A percentile compares a stretch with the other conserved stretches of the same genome.
phyloP scores from a whole-genome alignment of 2,329 filamentous ascomycete species.

The Fusarium drepaniforme region DNA sequence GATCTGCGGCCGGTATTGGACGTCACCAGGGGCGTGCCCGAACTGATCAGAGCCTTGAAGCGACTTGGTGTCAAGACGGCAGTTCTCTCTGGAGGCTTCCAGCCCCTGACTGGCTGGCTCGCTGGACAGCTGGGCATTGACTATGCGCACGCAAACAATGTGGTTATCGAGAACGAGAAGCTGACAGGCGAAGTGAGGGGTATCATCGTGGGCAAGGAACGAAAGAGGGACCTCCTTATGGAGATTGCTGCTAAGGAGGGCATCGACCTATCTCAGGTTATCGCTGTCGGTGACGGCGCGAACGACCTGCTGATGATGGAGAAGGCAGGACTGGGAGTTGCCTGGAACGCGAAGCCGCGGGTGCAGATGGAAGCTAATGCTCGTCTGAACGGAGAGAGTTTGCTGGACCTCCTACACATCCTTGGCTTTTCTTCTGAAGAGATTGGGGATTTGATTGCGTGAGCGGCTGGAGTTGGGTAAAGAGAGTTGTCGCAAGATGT shows the following conservation, averaged over 20 bases:
- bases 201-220: conserved; percentile 80
- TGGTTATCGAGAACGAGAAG: conserved; percentile 70
- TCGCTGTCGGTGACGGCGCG: conserved; percentile 85
- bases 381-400: conserved; percentile 76
- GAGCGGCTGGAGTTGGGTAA: conserved; percentile 16
- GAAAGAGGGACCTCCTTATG: conserved; percentile 78
- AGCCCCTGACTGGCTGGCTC: conserved; percentile 89
- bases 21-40: conserved; percentile 83
- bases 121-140: conserved; percentile 85
- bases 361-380: conserved; percentile 84
- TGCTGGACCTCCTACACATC: conserved; percentile 80
- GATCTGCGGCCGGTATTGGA: conserved; percentile 80
- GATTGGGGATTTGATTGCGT: conserved; percentile 46
- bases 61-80: conserved; percentile 87
- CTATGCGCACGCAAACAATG: conserved; percentile 89
- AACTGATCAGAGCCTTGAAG: conserved; percentile 81
- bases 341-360: conserved; percentile 86
- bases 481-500: conserved; percentile 19
- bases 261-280: conserved; percentile 73
- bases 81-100: conserved; percentile 92
- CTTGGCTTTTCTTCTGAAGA: conserved; percentile 79
- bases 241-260: conserved; percentile 78
- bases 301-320: conserved; percentile 87
- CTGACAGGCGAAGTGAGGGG: conserved; percentile 81
- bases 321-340: conserved; percentile 80